phyloP scores from a whole-genome alignment of 345 rosid species.

The Lumnitzera littorea region DNA sequence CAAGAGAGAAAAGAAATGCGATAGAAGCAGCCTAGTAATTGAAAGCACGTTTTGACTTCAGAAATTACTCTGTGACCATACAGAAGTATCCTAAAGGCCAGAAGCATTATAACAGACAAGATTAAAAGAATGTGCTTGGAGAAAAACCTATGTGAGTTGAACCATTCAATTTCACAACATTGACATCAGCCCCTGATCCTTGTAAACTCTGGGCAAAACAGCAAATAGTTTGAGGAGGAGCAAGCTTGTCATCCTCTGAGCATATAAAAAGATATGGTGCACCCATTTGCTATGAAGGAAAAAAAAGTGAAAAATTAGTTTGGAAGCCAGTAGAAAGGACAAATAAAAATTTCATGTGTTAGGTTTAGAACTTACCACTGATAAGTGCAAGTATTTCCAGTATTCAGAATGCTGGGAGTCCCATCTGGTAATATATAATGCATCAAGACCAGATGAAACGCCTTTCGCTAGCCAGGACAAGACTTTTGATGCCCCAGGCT shows the following conservation, averaged over 20 bases:
- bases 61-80: neutral
- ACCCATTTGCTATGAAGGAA: constrained; percentile 45
- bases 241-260: constrained; percentile 74
- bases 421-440: constrained; percentile 77
- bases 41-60: too few species aligned
- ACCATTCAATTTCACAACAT: constrained; percentile 63
- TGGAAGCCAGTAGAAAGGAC: constrained; percentile 3
- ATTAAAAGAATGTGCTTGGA: constrained; percentile 4
- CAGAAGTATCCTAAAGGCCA: neutral
- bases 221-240: constrained; percentile 46
- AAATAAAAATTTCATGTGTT: neutral
- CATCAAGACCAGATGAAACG: constrained; percentile 65
- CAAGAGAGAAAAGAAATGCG: too few species aligned
- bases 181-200: constrained; percentile 75
- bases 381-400: constrained; percentile 74
- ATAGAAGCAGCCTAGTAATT: too few species aligned
- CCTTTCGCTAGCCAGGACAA: constrained; percentile 80
- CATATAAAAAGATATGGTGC: constrained; percentile 83
- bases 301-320: constrained; percentile 4
- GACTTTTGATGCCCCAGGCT: constrained; percentile 63
- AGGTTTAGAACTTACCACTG: constrained; percentile 48
- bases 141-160: constrained; percentile 74
- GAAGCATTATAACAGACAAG: constrained; percentile 1
- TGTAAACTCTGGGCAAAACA: constrained; percentile 48
- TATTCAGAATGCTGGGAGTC: constrained; percentile 81